These are phyloP conservation scores for Cryphonectria naterciae DNA, from an alignment of 2,329 filamentous ascomycete genomes.

Conservation along the genomic window DNA sequence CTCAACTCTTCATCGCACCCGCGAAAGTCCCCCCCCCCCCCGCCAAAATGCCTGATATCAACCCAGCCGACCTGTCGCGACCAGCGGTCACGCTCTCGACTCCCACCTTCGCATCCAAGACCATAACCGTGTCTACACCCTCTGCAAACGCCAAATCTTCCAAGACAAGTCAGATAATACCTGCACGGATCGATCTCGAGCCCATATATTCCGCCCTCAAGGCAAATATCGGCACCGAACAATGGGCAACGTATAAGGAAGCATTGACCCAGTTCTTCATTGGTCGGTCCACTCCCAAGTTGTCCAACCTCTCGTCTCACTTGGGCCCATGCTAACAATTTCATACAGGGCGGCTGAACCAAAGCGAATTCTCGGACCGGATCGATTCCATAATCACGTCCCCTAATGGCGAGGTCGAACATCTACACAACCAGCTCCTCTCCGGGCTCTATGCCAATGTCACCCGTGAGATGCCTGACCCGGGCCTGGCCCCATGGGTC, in stretches of 20 bases:
- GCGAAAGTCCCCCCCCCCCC: slow-evolving; percentile 21
- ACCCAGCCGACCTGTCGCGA: slow-evolving; percentile 70
- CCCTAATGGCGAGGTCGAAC: slow-evolving; percentile 61
- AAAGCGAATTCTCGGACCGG: slow-evolving; percentile 61
- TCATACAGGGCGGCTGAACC: slow-evolving; percentile 62
- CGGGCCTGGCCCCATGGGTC: slow-evolving; percentile 71
- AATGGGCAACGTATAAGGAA: slow-evolving; percentile 69
- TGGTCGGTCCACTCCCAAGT: slow-evolving; percentile 47
- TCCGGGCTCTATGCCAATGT: slow-evolving; percentile 71
- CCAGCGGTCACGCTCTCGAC: slow-evolving; percentile 62
- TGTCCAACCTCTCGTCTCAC: not conserved
- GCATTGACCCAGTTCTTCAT: slow-evolving; percentile 65
- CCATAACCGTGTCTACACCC: slow-evolving; percentile 57
- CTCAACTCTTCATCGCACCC: slow-evolving; percentile 30
- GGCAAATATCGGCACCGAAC: slow-evolving; percentile 59
- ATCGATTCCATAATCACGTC: slow-evolving; percentile 65
- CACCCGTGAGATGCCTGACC: slow-evolving; percentile 69
- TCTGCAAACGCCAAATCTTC: slow-evolving; percentile 51
- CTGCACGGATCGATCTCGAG: slow-evolving; percentile 69
- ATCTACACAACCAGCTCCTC: slow-evolving; percentile 70
- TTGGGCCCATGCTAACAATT: slow-evolving; percentile 31
- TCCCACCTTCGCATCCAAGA: slow-evolving; percentile 61
- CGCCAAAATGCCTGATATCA: slow-evolving; percentile 67
- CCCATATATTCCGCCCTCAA: slow-evolving; percentile 67
- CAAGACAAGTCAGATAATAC: slow-evolving; percentile 66